These are phyloP conservation scores for Bromus sterilis DNA, from an alignment of 176 grass and related monocot genomes.

Conservation along the genomic window DNA sequence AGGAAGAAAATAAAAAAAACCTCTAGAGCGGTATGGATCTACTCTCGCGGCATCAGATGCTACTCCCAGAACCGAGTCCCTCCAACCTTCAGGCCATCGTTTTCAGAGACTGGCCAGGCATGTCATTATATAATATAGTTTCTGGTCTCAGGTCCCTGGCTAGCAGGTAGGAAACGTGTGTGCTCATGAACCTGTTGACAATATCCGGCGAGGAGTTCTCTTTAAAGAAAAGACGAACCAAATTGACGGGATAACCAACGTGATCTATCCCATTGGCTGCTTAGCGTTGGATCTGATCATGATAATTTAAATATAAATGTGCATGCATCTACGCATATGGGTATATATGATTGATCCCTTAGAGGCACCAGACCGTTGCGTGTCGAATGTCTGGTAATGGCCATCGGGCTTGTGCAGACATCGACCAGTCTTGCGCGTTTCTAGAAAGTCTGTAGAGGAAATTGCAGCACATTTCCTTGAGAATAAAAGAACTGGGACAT, in stretches of 20 bases:
- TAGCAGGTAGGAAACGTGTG: background rate
- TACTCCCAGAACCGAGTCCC: no score
- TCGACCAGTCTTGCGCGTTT: background rate
- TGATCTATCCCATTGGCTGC: background rate
- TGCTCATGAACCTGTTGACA: background rate
- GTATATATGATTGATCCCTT: constrained; percentile 16
- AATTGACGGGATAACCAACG: constrained; percentile 16
- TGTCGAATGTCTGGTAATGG: background rate
- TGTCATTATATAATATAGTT: background rate
- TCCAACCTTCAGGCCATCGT: background rate
- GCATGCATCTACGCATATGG: background rate
- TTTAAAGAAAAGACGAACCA: background rate
- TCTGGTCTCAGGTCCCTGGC: background rate
- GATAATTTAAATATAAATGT: background rate
- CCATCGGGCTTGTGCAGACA: constrained; percentile 3
- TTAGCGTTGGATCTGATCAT: background rate
- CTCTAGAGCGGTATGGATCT: no score
- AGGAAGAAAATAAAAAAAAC: no score
- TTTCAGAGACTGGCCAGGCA: background rate
- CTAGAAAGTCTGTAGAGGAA: background rate
- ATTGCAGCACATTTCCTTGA: background rate
- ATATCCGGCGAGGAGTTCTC: background rate
- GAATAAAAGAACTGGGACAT: background rate
- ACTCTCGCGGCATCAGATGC: no score
- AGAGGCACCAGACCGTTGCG: background rate